A percentile compares a stretch with the other conserved stretches of the same genome.
These are phyloP conservation scores for Suhomyces xylopsoci DNA, from an alignment of 805 yeast species.

Conservation along the genomic window DNA sequence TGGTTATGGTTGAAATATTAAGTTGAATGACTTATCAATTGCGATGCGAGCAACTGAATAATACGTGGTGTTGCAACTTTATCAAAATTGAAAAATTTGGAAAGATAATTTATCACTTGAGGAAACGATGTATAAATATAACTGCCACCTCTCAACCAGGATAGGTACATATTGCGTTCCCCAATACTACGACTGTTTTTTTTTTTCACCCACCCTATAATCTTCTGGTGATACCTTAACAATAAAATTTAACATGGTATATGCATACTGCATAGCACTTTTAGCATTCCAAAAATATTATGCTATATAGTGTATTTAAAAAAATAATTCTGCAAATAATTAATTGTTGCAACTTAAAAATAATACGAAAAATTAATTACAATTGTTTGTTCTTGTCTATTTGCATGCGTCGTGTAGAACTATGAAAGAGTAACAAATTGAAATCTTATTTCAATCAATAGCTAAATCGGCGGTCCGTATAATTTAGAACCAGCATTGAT, in stretches of 20 bases:
- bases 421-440: neutral
- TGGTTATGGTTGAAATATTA: neutral
- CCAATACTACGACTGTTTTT: neutral
- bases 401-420: neutral
- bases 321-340: neutral
- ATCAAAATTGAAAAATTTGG: constrained; percentile 1
- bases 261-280: neutral
- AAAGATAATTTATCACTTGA: neutral
- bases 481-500: neutral
- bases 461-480: neutral
- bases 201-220: constrained; percentile 1
- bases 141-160: neutral
- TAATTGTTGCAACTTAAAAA: neutral
- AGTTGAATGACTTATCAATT: neutral
- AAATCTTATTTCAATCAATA: neutral
- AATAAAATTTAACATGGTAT: neutral
- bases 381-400: neutral
- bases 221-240: constrained; percentile 7
- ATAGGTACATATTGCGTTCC: neutral
- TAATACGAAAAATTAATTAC: neutral
- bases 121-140: constrained; percentile 4
- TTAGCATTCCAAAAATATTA: neutral
- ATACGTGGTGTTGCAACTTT: neutral
- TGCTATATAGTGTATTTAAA: neutral
- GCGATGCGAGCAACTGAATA: neutral